phyloP scores from a whole-genome alignment of 1,284 basidiomycete species.

The Cerioporus squamosus region DNA sequence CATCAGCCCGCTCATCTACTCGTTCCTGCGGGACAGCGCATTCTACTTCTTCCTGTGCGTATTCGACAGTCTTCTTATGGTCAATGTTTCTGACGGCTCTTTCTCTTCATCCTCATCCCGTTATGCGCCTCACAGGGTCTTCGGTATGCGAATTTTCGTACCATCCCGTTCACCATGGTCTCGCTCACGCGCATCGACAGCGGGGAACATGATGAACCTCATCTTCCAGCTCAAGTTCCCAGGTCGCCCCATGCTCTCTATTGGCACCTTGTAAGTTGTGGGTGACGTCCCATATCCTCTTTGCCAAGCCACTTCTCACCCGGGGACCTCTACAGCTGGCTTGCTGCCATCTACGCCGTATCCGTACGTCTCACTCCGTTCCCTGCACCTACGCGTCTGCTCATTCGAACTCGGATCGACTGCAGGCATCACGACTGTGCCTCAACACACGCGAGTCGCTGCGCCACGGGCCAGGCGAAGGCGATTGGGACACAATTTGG shows the following conservation, averaged over 20 bases:
- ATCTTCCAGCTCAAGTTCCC: conserved; percentile 5
- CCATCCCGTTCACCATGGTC: no score
- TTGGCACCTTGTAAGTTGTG: conserved; percentile 8
- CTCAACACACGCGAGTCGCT: conserved; percentile 18
- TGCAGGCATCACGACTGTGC: conserved; percentile 14
- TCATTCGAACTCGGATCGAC: neutral
- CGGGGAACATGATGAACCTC: conserved; percentile 14
- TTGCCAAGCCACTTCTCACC: neutral
- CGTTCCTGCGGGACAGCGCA: conserved; percentile 19
- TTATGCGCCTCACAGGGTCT: neutral
- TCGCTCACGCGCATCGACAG: neutral
- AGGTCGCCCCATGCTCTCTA: conserved; percentile 3
- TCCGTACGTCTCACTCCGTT: neutral
- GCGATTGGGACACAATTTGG: neutral
- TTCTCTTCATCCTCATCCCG: no score
- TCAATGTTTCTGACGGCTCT: neutral
- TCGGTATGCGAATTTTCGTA: neutral
- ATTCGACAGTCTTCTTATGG: neutral
- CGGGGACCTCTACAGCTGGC: neutral
- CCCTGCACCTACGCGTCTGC: neutral
- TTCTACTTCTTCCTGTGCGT: conserved; percentile 23
- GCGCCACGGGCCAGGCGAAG: neutral
- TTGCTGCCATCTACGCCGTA: conserved; percentile 9
- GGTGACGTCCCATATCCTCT: neutral
- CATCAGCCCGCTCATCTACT: conserved; percentile 16